phyloP scores from a whole-genome alignment of 176 grass and related monocot genomes.

The Areca catechu region DNA sequence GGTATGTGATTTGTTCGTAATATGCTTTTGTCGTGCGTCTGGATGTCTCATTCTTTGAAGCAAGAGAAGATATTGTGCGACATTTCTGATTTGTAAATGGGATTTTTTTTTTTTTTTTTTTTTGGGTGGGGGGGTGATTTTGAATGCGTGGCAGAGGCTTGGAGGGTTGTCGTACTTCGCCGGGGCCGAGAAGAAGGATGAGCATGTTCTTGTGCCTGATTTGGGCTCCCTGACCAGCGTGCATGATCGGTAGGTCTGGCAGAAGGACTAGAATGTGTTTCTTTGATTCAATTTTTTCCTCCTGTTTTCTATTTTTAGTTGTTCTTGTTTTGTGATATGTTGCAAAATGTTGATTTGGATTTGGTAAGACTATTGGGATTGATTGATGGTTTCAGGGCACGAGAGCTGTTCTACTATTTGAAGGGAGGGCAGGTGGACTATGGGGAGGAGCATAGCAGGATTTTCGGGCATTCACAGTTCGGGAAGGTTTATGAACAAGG shows the following conservation, averaged over 20 bases:
- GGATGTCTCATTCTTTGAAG: not conserved
- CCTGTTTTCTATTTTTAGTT: too few species aligned
- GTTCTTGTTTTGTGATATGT: too few species aligned
- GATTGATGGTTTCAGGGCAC: constrained; percentile 26
- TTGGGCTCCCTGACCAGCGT: constrained; percentile 73
- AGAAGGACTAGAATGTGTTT: too few species aligned
- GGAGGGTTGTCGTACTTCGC: constrained; percentile 87
- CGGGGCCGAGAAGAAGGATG: constrained; percentile 86
- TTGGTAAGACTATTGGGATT: not conserved
- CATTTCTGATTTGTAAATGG: too few species aligned
- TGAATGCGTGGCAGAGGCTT: constrained; percentile 34
- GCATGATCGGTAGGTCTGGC: constrained; percentile 42
- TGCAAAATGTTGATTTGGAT: too few species aligned
- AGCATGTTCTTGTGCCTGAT: constrained; percentile 70
- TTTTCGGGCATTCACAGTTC: constrained; percentile 37
- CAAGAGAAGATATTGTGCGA: too few species aligned
- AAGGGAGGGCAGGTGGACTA: constrained; percentile 80
- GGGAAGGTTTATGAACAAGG: constrained; percentile 52
- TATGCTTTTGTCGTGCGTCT: too few species aligned
- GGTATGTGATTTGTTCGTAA: constrained; percentile 13
- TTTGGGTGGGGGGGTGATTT: too few species aligned
- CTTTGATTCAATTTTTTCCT: too few species aligned
- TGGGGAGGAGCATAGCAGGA: constrained; percentile 64
- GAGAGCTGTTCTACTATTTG: constrained; percentile 83
- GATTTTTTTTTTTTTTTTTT: not conserved